These are phyloP conservation scores for Nasturtium officinale DNA, from an alignment of 345 rosid species.

Conservation along the genomic window DNA sequence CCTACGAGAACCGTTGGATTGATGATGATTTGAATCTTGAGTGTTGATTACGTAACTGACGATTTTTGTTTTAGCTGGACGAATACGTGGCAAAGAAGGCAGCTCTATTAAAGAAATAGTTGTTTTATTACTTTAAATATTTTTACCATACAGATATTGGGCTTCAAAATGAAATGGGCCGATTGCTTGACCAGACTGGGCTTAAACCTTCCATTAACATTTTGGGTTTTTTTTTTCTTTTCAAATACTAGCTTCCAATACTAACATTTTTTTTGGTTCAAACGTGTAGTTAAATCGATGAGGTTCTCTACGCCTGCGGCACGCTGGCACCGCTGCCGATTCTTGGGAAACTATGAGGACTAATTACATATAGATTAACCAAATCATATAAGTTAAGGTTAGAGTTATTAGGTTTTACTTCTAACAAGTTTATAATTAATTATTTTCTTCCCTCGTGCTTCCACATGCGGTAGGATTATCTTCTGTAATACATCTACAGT, in stretches of 20 bases:
- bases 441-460: too few relatives aligned
- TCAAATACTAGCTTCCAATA: too few relatives aligned
- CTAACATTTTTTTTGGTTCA: background rate
- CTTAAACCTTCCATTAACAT: background rate
- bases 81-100: conserved; percentile 10
- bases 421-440: too few relatives aligned
- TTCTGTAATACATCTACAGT: too few relatives aligned
- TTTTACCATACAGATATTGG: background rate
- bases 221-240: background rate
- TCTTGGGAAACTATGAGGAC: too few relatives aligned
- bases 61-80: conserved; percentile 2
- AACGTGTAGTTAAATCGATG: background rate
- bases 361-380: too few relatives aligned
- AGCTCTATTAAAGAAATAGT: too few relatives aligned
- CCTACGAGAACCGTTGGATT: conserved; percentile 32
- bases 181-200: background rate
- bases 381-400: too few relatives aligned
- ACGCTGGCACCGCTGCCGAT: too few relatives aligned
- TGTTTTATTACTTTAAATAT: background rate
- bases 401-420: too few relatives aligned
- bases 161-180: background rate
- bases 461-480: too few relatives aligned
- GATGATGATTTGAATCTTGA: conserved; percentile 9
- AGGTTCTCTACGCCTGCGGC: too few relatives aligned
- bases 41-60: conserved; percentile 24